phyloP scores from a whole-genome alignment of 1,284 basidiomycete species.

The Fomitopsis schrenkii region DNA sequence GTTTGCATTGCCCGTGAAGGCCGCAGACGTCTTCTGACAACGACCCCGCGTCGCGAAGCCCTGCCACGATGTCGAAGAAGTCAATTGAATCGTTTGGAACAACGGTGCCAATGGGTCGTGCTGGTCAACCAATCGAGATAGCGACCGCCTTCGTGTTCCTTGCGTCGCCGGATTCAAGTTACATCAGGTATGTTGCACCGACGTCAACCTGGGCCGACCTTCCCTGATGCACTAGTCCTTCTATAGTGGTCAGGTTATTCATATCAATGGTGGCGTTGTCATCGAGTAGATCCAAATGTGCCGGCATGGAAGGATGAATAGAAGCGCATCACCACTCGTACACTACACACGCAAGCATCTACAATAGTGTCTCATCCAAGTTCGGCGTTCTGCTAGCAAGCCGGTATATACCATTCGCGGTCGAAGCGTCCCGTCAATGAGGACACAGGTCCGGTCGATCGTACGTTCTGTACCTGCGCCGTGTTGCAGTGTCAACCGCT shows the following conservation, averaged over 20 bases:
- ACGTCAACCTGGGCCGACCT: not conserved
- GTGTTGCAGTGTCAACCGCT: too few relatives aligned
- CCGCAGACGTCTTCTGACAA: not conserved
- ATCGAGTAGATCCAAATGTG: conserved; percentile 22
- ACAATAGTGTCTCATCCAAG: not conserved
- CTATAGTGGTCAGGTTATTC: conserved; percentile 32
- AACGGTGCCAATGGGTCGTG: conserved; percentile 42
- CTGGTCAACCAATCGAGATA: conserved; percentile 53
- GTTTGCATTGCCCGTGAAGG: conserved; percentile 10
- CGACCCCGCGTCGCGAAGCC: conserved; percentile 13
- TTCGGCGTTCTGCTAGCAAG: not conserved
- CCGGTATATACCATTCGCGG: not conserved
- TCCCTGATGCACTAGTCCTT: not conserved
- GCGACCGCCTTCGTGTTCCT: conserved; percentile 54
- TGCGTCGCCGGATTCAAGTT: conserved; percentile 46
- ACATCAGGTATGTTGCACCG: conserved; percentile 34
- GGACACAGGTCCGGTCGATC: not conserved
- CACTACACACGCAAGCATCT: not conserved
- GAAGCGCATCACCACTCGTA: conserved; percentile 2
- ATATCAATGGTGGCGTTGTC: conserved; percentile 35
- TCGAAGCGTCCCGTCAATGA: too few relatives aligned
- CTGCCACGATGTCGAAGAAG: conserved; percentile 45
- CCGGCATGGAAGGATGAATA: not conserved
- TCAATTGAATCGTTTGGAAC: conserved; percentile 41
- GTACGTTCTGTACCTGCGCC: too few relatives aligned